Conservation (phyloP, 306 rosid genomes). For the Notholithocarpus densiflorus region DNA sequence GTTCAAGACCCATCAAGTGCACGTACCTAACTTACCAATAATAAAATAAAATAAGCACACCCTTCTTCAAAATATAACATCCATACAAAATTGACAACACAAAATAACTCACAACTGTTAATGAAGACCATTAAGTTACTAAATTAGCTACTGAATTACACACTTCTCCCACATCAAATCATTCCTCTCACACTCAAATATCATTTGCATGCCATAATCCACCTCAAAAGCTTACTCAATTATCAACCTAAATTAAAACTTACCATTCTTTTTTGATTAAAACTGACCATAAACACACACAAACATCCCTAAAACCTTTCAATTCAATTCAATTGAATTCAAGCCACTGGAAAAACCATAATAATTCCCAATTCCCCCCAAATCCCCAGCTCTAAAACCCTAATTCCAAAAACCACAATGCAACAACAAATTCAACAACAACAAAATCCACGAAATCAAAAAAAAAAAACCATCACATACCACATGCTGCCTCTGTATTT, state of each 20-base stretch:
- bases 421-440: background rate
- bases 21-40: too few relatives aligned
- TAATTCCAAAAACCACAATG: slow-evolving; percentile 16
- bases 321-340: background rate
- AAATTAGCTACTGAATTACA: background rate
- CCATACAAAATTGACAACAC: background rate
- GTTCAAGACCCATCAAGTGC: too few relatives aligned
- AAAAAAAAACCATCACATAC: slow-evolving; percentile 24
- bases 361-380: background rate
- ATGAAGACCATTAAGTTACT: too few relatives aligned
- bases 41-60: too few relatives aligned
- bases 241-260: background rate
- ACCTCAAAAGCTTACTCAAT: background rate
- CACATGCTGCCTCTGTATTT: slow-evolving; percentile 98
- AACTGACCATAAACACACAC: too few relatives aligned
- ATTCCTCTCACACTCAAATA: background rate
- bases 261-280: too few relatives aligned
- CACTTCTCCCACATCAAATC: background rate
- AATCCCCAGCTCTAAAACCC: background rate
- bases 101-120: too few relatives aligned
- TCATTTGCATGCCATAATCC: background rate
- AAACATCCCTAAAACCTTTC: background rate
- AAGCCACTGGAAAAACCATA: slow-evolving; percentile 25
- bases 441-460: background rate
- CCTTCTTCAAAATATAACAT: background rate